Conservation (phyloP, 805 yeast genomes). For the Candida fluviatilis region DNA sequence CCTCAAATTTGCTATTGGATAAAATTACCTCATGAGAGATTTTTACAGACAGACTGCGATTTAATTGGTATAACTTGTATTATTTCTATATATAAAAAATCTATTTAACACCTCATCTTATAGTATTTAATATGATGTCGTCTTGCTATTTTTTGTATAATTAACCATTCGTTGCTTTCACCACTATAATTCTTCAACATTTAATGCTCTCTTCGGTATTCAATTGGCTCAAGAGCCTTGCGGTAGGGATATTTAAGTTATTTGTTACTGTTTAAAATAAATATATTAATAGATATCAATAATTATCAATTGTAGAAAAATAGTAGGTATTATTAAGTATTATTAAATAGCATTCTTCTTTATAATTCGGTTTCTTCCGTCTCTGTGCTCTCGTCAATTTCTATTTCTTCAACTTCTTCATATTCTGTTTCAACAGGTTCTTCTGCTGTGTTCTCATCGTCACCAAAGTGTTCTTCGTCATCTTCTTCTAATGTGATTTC, state of each 20-base stretch:
- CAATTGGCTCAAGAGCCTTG: not conserved
- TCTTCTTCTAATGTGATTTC: too few species aligned
- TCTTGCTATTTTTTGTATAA: too few species aligned
- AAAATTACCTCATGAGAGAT: not conserved
- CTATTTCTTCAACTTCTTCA: not conserved
- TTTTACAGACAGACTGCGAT: not conserved
- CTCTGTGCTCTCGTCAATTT: too few species aligned
- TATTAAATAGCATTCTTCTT: too few species aligned
- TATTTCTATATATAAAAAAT: too few species aligned
- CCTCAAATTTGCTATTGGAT: not conserved
- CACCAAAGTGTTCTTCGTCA: not conserved
- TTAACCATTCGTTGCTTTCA: not conserved
- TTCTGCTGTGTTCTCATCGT: conserved; percentile 1
- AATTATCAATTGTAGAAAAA: too few species aligned
- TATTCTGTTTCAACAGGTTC: conserved; percentile 4
- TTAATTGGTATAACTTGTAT: too few species aligned
- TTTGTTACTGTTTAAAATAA: not conserved
- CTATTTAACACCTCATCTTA: too few species aligned
- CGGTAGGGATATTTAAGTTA: not conserved
- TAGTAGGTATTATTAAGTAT: too few species aligned
- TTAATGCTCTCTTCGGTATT: not conserved
- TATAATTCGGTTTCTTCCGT: not conserved
- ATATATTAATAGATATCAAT: too few species aligned
- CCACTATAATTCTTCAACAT: not conserved
- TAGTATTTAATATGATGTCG: too few species aligned